These are phyloP conservation scores for Apiospora malaysiana DNA, from an alignment of 2,329 filamentous ascomycete genomes.

Conservation along the genomic window DNA sequence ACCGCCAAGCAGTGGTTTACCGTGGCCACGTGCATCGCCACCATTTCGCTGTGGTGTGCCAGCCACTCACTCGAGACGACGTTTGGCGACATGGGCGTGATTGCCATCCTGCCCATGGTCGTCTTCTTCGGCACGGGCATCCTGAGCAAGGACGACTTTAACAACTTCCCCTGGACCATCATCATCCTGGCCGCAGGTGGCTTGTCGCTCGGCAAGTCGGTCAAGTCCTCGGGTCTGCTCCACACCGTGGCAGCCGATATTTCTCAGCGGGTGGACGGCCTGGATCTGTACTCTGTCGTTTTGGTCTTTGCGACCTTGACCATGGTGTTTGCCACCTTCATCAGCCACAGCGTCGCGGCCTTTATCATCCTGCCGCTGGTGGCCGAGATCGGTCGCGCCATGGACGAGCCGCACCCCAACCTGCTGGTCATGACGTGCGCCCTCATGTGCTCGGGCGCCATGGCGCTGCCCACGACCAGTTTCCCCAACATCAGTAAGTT, in stretches of 20 bases:
- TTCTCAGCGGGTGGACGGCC: slow-evolving; percentile 72
- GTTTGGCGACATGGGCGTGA: slow-evolving; percentile 98
- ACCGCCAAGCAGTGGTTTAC: slow-evolving; percentile 94
- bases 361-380: slow-evolving; percentile 94
- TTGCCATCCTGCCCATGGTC: slow-evolving; percentile 94
- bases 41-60: slow-evolving; percentile 91
- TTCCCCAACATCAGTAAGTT: slow-evolving; percentile 99
- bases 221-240: slow-evolving; percentile 89
- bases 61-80: slow-evolving; percentile 85
- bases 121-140: slow-evolving; percentile 97
- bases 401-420: slow-evolving; percentile 92
- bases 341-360: slow-evolving; percentile 95
- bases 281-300: slow-evolving; percentile 85
- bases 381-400: slow-evolving; percentile 79
- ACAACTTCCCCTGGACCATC: slow-evolving; percentile 99
- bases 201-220: slow-evolving; percentile 88
- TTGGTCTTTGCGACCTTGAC: slow-evolving; percentile 86
- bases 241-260: slow-evolving; percentile 85
- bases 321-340: slow-evolving; percentile 93
- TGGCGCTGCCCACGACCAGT: slow-evolving; percentile 93
- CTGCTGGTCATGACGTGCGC: slow-evolving; percentile 93
- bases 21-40: slow-evolving; percentile 78
- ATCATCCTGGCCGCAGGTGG: slow-evolving; percentile 97
- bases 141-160: slow-evolving; percentile 98
- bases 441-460: slow-evolving; percentile 96